These are phyloP conservation scores for Gracilaria gracilis DNA, from an alignment of 23 red algal species.

Conservation along the genomic window DNA sequence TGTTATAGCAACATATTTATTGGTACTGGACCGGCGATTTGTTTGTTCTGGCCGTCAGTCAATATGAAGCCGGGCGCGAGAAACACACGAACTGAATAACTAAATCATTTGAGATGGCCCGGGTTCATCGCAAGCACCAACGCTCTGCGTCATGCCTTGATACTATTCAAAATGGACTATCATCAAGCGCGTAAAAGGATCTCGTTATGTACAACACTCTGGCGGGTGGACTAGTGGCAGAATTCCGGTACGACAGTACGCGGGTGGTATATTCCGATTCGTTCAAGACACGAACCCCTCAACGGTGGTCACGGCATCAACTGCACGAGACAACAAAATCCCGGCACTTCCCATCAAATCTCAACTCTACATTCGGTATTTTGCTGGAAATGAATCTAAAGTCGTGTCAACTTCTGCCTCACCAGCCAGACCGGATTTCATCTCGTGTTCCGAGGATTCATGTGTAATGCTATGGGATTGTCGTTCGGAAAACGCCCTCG, in stretches of 20 bases:
- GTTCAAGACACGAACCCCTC: slow-evolving; percentile 59
- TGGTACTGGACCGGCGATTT: background rate
- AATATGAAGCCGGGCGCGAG: slow-evolving; percentile 22
- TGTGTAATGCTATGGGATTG: slow-evolving; percentile 89
- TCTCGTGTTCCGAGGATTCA: slow-evolving; percentile 82
- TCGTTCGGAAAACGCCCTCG: slow-evolving; percentile 60
- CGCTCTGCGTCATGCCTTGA: slow-evolving; percentile 75
- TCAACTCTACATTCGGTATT: slow-evolving; percentile 81
- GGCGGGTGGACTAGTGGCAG: slow-evolving; percentile 55
- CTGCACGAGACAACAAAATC: slow-evolving; percentile 62
- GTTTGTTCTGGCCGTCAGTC: background rate
- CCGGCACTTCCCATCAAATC: slow-evolving; percentile 71
- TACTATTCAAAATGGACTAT: slow-evolving; percentile 75
- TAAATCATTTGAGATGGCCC: slow-evolving; percentile 40
- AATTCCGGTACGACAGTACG: slow-evolving; percentile 91
- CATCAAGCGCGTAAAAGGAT: slow-evolving; percentile 66
- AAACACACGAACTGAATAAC: slow-evolving; percentile 41
- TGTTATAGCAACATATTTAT: background rate
- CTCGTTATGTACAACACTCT: slow-evolving; percentile 74
- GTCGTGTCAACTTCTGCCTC: slow-evolving; percentile 77
- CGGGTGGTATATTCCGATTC: slow-evolving; percentile 76
- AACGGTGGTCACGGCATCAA: slow-evolving; percentile 66
- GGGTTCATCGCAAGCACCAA: slow-evolving; percentile 59
- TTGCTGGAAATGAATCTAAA: slow-evolving; percentile 65
- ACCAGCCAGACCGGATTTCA: slow-evolving; percentile 75